Evolutionary conservation across 768 basidiomycete genomes (phyloP), one percentile per base, ranked within the genome.

Genomic region (Boletus speciosus): DNA sequence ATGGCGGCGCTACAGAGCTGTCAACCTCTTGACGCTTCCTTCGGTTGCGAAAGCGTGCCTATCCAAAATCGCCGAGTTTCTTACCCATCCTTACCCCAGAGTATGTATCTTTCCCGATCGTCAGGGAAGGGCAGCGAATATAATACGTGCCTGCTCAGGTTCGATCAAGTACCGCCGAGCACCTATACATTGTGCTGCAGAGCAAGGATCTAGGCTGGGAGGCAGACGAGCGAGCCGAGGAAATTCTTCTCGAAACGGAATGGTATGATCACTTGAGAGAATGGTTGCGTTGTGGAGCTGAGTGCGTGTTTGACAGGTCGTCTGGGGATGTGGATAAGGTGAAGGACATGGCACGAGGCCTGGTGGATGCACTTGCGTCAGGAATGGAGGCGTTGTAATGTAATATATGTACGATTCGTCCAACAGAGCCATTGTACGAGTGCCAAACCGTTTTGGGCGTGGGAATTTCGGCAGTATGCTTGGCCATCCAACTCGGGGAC

Each of bases 31-130:
- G 46, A 70, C 77, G 11, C 70, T 87, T 54, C 68, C 78, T 21
- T 61, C 71, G 56, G 53, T 82, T 74, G 54, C 69, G 63, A 67
- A 70, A 41, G 68, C 71, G 21, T 79, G 75, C 57, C 71, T 82
- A 15, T 61, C 72, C 9, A 70, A 67, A 43, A 65, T 97, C 5
- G 63, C 65, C 3, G 67, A 76, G 21, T 94, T 94, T 71, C 78
- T 98, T 49, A 72, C 74, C 2, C 94, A 98, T 70, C 75, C 79
- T 49, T 93, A 88, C 70, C 93, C 94, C 39, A 84, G 79, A 72
- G 94, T 93, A 64, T 65, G 77, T 69, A 40, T 60, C 43, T 42
- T 57, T 50, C 37, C 29, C 55, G 46, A 52, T 58, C 57, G 27
- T 51, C 53, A 49, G 48, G 47, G 50, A 41, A 44, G 32, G 44